Percentiles rank a stretch among this genome's conserved stretches.
Conservation (phyloP, 2,329 filamentous ascomycete genomes). For the Botrytis tulipae region DNA sequence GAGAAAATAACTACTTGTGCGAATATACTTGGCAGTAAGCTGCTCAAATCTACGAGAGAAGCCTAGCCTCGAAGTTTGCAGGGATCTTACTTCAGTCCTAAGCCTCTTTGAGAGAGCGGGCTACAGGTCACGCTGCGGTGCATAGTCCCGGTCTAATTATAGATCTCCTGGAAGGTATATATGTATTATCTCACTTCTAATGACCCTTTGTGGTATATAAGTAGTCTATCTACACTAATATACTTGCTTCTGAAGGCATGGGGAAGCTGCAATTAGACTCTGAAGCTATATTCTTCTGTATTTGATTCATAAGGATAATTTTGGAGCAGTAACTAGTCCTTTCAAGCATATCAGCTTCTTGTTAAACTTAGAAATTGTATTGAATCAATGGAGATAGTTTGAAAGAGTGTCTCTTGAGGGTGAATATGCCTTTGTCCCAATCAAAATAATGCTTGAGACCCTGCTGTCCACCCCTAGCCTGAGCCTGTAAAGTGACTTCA, state of each 20-base stretch:
- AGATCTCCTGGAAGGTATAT: neutral
- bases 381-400: neutral
- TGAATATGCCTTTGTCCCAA: neutral
- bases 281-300: neutral
- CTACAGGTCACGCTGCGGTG: neutral
- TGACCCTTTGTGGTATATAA: neutral
- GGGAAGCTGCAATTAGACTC: neutral
- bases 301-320: neutral
- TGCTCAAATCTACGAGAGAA: neutral
- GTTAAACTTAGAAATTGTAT: neutral
- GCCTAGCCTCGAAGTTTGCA: neutral
- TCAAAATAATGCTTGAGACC: neutral
- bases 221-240: neutral
- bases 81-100: neutral
- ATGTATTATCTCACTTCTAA: neutral
- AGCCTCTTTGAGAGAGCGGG: neutral
- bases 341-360: neutral
- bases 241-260: neutral
- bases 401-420: neutral
- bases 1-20: too few relatives aligned
- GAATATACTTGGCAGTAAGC: neutral
- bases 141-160: neutral
- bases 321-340: neutral
- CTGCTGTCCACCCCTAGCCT: neutral
- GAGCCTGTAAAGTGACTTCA: neutral